These are phyloP conservation scores for Pyrenula aspistea DNA, from an alignment of 495 filamentous ascomycete species.

Conservation along the genomic window DNA sequence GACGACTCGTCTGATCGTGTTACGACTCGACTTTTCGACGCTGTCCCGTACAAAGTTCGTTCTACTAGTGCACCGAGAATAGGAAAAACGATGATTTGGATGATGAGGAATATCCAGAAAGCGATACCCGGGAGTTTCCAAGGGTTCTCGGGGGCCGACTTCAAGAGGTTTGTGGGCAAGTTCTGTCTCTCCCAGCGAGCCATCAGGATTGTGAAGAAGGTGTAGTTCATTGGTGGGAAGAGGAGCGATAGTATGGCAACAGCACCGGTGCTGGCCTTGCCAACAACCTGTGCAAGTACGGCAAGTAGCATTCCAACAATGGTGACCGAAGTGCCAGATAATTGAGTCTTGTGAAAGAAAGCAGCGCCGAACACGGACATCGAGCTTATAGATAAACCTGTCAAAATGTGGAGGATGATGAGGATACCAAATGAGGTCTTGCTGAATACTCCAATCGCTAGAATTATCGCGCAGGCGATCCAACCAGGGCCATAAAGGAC, in stretches of 20 bases:
- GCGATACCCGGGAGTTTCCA: constrained; percentile 54
- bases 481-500: constrained; percentile 57
- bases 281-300: constrained; percentile 55
- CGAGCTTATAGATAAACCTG: constrained; percentile 52
- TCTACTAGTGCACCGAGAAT: constrained; percentile 61
- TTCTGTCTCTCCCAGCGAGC: constrained; percentile 52
- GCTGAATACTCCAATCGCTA: constrained; percentile 49
- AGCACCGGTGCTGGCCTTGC: constrained; percentile 37
- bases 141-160: constrained; percentile 43
- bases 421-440: constrained; percentile 46
- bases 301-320: constrained; percentile 55
- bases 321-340: constrained; percentile 58
- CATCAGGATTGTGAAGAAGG: constrained; percentile 56
- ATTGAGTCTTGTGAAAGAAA: constrained; percentile 68
- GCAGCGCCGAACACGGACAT: constrained; percentile 58
- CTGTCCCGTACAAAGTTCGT: constrained; percentile 60
- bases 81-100: constrained; percentile 65
- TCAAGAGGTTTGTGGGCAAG: constrained; percentile 39
- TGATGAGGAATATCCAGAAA: constrained; percentile 53
- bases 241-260: constrained; percentile 53
- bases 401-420: constrained; percentile 49
- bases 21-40: constrained; percentile 46
- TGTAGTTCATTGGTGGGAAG: constrained; percentile 68
- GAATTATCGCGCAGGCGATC: constrained; percentile 52
- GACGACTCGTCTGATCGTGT: constrained; percentile 17